phyloP scores from a whole-genome alignment of 2,329 filamentous ascomycete species.

The Stachybotrys echinatus region DNA sequence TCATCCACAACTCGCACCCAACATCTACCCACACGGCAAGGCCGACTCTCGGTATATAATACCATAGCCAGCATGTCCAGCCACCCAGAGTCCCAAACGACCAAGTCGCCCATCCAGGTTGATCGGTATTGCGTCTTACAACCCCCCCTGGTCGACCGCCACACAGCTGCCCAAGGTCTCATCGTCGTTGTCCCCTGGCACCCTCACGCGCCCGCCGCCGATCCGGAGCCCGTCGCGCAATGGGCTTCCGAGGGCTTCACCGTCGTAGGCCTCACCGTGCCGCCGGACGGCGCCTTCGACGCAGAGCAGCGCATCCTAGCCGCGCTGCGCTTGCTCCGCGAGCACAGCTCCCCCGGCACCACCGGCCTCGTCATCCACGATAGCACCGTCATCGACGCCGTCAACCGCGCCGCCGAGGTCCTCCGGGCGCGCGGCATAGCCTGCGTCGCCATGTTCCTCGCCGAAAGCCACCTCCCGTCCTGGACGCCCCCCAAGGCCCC shows the following conservation, averaged over 20 bases:
- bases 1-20: no score
- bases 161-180: background rate
- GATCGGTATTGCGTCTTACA: background rate
- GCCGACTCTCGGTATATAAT: no score
- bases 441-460: conserved; percentile 3
- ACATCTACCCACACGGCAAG: no score
- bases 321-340: background rate
- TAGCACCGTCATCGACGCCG: background rate
- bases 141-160: background rate
- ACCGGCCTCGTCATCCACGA: conserved; percentile 18
- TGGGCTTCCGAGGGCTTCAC: conserved; percentile 31
- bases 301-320: conserved; percentile 2
- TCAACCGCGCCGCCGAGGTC: background rate
- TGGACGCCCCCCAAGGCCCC: conserved; percentile 2
- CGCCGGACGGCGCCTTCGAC: background rate
- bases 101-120: background rate
- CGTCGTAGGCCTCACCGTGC: conserved; percentile 14
- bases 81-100: background rate
- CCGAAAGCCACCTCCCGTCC: background rate
- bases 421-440: conserved; percentile 3
- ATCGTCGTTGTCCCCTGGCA: background rate
- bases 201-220: background rate
- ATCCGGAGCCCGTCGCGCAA: conserved; percentile 22
- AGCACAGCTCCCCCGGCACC: conserved; percentile 11
- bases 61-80: background rate